phyloP scores from a whole-genome alignment of 2,329 filamentous ascomycete genomes.

The Mariannaea sp. region DNA sequence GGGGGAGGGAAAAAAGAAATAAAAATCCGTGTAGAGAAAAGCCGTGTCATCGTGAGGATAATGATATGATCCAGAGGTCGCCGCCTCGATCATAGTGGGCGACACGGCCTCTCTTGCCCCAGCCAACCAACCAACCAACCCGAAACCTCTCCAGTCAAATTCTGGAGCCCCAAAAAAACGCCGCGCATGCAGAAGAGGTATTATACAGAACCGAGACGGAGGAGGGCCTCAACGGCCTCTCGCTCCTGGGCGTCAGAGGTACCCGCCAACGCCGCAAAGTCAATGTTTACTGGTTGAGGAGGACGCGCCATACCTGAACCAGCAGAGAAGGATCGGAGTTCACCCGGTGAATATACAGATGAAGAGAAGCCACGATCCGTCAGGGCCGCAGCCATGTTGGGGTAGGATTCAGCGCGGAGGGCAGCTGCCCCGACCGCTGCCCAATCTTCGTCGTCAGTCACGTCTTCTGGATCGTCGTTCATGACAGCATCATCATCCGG shows the following conservation, averaged over 20 bases:
- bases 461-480: conserved; percentile 79
- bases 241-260: conserved; percentile 74
- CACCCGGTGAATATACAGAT: conserved; percentile 54
- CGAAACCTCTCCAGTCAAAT: conserved; percentile 25
- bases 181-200: conserved; percentile 56
- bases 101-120: conserved; percentile 42
- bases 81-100: conserved; percentile 40
- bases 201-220: conserved; percentile 81
- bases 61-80: conserved; percentile 39
- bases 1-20: conserved; percentile 20
- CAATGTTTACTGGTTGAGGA: conserved; percentile 56
- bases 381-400: conserved; percentile 60
- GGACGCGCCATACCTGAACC: conserved; percentile 58
- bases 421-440: conserved; percentile 85
- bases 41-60: conserved; percentile 43
- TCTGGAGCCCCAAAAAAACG: conserved; percentile 48
- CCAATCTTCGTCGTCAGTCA: conserved; percentile 97
- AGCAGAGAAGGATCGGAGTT: conserved; percentile 55
- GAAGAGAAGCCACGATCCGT: conserved; percentile 52
- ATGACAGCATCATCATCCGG: conserved; percentile 68
- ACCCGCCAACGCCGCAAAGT: conserved; percentile 56
- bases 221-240: conserved; percentile 79
- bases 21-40: conserved; percentile 24
- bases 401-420: conserved; percentile 71
- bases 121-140: conserved; percentile 38